A percentile compares a stretch with the other conserved stretches of the same genome.
Evolutionary conservation across 768 basidiomycete species (phyloP).

Genomic region (Astraeus odoratus): DNA sequence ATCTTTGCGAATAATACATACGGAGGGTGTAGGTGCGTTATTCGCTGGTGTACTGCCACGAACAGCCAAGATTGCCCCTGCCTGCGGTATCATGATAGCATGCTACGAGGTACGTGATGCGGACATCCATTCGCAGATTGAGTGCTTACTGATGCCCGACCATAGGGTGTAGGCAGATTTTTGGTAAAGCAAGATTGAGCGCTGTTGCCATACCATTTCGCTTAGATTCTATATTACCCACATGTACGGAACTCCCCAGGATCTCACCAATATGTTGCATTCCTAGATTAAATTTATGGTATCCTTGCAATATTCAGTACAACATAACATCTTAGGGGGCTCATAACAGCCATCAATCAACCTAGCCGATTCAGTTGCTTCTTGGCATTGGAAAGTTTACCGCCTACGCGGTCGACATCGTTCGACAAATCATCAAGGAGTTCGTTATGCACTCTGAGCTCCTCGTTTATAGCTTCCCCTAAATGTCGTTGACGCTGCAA

Average conservation of each 20-base stretch:
- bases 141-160: conserved; percentile 9
- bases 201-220: conserved; percentile 11
- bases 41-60: conserved; percentile 85
- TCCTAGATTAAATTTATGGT: conserved; percentile 13
- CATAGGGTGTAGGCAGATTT: conserved; percentile 53
- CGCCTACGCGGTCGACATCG: conserved; percentile 72
- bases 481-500: conserved; percentile 80
- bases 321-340: conserved; percentile 1
- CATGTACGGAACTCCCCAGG: conserved; percentile 6
- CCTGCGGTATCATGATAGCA: conserved; percentile 97
- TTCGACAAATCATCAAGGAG: conserved; percentile 71
- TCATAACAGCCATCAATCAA: conserved; percentile 22
- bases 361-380: conserved; percentile 77
- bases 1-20: conserved; percentile 59
- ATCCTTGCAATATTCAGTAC: conserved; percentile 14
- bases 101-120: conserved; percentile 74
- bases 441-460: conserved; percentile 81
- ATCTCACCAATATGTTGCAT: conserved; percentile 13
- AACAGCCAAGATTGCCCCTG: conserved; percentile 92
- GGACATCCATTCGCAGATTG: not conserved
- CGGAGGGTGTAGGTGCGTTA: conserved; percentile 72
- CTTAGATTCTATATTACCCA: conserved; percentile 24
- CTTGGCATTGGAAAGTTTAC: conserved; percentile 74
- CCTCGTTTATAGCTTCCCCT: conserved; percentile 78
- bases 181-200: conserved; percentile 32